Conservation (phyloP, 2,329 filamentous ascomycete genomes). For the Colletotrichum spinosum region DNA sequence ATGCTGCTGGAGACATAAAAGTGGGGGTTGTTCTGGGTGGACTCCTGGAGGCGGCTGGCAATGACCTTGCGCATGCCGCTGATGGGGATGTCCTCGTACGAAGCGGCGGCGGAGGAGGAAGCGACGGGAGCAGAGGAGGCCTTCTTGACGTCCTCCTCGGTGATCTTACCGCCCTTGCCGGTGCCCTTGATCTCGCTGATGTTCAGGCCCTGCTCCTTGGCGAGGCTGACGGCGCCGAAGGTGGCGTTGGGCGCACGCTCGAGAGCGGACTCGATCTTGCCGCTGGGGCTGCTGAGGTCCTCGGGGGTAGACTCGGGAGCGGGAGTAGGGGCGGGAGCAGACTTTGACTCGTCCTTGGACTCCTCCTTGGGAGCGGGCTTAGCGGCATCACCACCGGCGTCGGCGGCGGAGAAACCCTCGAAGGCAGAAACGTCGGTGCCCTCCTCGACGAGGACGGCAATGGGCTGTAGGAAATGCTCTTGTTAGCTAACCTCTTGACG, state of each 20-base stretch:
- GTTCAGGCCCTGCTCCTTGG: slow-evolving; percentile 84
- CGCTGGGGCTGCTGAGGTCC: slow-evolving; percentile 73
- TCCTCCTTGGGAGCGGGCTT: slow-evolving; percentile 74
- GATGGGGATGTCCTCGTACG: slow-evolving; percentile 86
- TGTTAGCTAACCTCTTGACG: no score
- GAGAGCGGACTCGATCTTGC: slow-evolving; percentile 84
- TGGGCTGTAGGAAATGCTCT: slow-evolving; percentile 72
- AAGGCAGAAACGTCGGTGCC: slow-evolving; percentile 89
- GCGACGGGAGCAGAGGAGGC: slow-evolving; percentile 68
- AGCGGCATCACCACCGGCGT: slow-evolving; percentile 85
- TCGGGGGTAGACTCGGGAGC: slow-evolving; percentile 60
- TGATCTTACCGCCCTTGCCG: slow-evolving; percentile 87
- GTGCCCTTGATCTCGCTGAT: slow-evolving; percentile 86
- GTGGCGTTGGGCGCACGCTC: slow-evolving; percentile 83
- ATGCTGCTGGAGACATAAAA: slow-evolving; percentile 95
- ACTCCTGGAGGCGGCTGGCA: slow-evolving; percentile 85
- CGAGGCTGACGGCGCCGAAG: slow-evolving; percentile 82
- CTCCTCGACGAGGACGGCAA: slow-evolving; percentile 94
- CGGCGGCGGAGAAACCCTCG: slow-evolving; percentile 86
- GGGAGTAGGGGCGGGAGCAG: slow-evolving; percentile 66
- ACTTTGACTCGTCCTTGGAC: slow-evolving; percentile 72
- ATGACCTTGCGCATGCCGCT: slow-evolving; percentile 98
- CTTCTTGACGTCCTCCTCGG: slow-evolving; percentile 94
- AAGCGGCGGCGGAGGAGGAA: slow-evolving; percentile 66
- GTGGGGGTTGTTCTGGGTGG: slow-evolving; percentile 93